These are phyloP conservation scores for Oropetium thomaeum DNA, from an alignment of 176 grass and related monocot species.

Conservation along the genomic window DNA sequence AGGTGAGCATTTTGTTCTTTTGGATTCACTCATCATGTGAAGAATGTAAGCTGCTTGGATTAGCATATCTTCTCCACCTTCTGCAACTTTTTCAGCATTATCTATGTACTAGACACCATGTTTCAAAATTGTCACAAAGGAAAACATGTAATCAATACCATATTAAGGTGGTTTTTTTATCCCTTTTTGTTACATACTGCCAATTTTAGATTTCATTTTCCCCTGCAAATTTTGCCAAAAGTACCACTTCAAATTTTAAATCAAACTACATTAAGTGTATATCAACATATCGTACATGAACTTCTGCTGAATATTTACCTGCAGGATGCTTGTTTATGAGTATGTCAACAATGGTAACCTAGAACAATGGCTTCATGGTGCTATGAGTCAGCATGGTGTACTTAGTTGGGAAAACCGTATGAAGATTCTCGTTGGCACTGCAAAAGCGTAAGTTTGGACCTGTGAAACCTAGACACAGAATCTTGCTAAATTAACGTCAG, in stretches of 20 bases:
- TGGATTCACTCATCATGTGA: neutral
- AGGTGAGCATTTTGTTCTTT: slow-evolving; percentile 58
- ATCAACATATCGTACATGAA: slow-evolving; percentile 11
- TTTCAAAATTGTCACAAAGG: neutral
- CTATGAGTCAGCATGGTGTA: slow-evolving; percentile 51
- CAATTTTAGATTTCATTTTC: neutral
- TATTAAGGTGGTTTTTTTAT: neutral
- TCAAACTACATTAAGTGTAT: neutral
- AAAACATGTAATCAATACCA: slow-evolving; percentile 9
- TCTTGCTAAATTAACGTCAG: neutral
- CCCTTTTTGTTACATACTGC: neutral
- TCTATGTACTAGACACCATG: neutral
- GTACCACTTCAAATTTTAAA: neutral
- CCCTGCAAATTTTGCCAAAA: neutral
- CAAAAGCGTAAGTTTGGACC: slow-evolving; percentile 80
- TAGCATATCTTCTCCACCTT: slow-evolving; percentile 10
- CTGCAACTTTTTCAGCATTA: slow-evolving; percentile 15
- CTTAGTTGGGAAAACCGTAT: slow-evolving; percentile 93
- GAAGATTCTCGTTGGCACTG: slow-evolving; percentile 86
- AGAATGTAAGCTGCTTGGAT: neutral
- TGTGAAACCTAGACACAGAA: neutral
- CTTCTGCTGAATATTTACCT: slow-evolving; percentile 28
- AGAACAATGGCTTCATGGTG: slow-evolving; percentile 97
- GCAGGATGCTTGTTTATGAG: slow-evolving; percentile 98
- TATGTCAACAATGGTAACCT: slow-evolving; percentile 99